Conservation (phyloP, 108 stramenopile genomes). For the Nannochloropsis gaditana region DNA sequence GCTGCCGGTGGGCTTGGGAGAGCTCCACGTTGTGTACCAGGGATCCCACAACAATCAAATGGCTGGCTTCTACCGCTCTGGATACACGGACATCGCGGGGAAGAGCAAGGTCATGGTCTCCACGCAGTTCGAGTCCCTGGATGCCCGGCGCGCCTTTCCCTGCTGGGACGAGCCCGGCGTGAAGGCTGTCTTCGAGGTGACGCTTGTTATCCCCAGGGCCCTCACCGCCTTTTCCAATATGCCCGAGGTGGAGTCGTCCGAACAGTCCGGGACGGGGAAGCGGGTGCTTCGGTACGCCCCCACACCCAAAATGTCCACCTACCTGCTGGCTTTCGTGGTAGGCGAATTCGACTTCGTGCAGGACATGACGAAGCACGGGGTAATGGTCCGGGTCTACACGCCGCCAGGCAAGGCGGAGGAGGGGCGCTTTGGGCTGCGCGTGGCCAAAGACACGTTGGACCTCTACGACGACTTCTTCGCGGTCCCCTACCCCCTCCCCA, state of each 20-base stretch:
- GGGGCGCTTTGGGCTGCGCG: constrained; percentile 76
- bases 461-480: constrained; percentile 70
- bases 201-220: constrained; percentile 65
- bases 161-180: constrained; percentile 95
- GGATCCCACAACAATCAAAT: constrained; percentile 87
- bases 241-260: constrained; percentile 76
- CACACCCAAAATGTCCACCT: constrained; percentile 86
- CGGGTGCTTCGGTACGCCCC: constrained; percentile 59
- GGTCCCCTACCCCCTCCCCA: constrained; percentile 81
- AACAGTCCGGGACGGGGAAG: constrained; percentile 43
- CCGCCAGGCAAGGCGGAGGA: constrained; percentile 73
- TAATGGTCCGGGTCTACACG: constrained; percentile 78
- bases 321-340: constrained; percentile 77
- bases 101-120: constrained; percentile 74
- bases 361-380: constrained; percentile 62
- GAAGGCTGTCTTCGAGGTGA: constrained; percentile 80
- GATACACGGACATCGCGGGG: constrained; percentile 76
- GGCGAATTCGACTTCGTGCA: constrained; percentile 77
- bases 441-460: constrained; percentile 61
- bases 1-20: constrained; percentile 47
- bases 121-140: constrained; percentile 93
- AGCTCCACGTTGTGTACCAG: constrained; percentile 62
- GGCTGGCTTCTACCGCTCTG: constrained; percentile 85
- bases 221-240: constrained; percentile 86
- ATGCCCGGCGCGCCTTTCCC: constrained; percentile 85